Evolutionary conservation across 495 filamentous ascomycete species (phyloP), one percentile per base, ranked within the genome.

Genomic region (Aspergillus hancockii): DNA sequence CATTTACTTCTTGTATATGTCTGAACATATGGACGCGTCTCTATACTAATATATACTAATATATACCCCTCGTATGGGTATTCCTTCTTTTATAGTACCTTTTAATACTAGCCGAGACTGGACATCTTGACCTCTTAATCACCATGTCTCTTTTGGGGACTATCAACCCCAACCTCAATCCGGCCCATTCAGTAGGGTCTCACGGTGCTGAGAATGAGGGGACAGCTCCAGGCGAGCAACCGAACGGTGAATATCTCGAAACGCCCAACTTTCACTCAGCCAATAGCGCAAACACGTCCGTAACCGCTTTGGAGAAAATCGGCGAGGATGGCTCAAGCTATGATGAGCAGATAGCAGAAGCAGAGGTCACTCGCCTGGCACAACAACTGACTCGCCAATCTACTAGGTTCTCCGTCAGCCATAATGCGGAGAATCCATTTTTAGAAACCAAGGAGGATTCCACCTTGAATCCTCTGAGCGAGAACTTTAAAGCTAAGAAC

Each of bases 321-420:
- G 54, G 59, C 23, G 38, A 58, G 7, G 47, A 57, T 13, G 52
- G 23, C 4, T 45, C 47, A 43, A 50, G 10, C 10, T 52, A 58
- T 31, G 60, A 71, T 16, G 79, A 81, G 50, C 67, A 70, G 0
- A 60, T 60, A 4, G 61, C 67, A 8, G 77, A 79, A 41, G 65
- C 65, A 28, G 71, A 76, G 55, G 71, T 83, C 40, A 70, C 70
- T 31, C 67, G 75, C 8, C 73, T 83, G 38, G 80, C 79, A 8
- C 75, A 70, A n/a, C 71, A 75, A 54, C 57, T 83, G 49, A 83
- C 79, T 4, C 73, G 75, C 36, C 69, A 79, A 50, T 83, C 80
- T 0, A 76, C 77, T 8, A 67, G 59, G 23, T 76, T 66, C 52
- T 75, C 72, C n/a, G 52, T 49, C 12, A 61, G 54, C 21, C 64